Conservation (phyloP, 2,329 filamentous ascomycete species). For the Ophiosphaerella narmari region DNA sequence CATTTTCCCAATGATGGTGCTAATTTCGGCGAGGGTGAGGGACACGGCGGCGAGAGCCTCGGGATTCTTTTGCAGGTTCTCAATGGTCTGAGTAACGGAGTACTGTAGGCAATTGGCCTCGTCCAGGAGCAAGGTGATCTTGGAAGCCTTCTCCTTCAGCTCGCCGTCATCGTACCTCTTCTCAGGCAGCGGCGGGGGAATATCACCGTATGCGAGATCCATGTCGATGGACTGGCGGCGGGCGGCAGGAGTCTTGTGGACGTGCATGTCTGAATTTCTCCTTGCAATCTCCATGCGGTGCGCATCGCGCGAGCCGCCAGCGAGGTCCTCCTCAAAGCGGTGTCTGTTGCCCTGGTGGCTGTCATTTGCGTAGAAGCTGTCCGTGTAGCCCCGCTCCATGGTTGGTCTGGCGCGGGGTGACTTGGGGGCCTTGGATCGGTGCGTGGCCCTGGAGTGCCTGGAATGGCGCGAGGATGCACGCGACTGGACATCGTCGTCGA, state of each 20-base stretch:
- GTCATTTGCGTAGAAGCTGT: constrained; percentile 52
- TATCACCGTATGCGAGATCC: constrained; percentile 86
- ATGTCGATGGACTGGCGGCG: constrained; percentile 70
- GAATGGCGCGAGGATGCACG: constrained; percentile 37
- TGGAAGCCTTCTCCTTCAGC: constrained; percentile 70
- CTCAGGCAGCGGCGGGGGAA: constrained; percentile 69
- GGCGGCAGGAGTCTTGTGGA: constrained; percentile 16
- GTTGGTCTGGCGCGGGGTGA: constrained; percentile 33
- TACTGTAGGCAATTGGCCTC: constrained; percentile 90
- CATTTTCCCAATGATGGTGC: constrained; percentile 79
- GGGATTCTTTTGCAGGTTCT: constrained; percentile 78
- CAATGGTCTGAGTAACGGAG: constrained; percentile 80
- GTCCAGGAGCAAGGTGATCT: constrained; percentile 76
- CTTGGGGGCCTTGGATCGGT: constrained; percentile 31
- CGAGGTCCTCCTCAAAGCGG: constrained; percentile 41
- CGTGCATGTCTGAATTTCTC: constrained; percentile 49
- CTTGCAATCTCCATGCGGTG: constrained; percentile 49
- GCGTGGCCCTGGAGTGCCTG: constrained; percentile 28
- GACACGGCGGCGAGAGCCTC: constrained; percentile 94
- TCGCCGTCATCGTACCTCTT: constrained; percentile 59
- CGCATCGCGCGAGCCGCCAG: constrained; percentile 30
- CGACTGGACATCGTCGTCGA: constrained; percentile 45
- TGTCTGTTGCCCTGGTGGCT: constrained; percentile 25
- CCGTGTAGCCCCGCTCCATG: constrained; percentile 52
- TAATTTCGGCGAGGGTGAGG: constrained; percentile 88